These are phyloP conservation scores for Trichosanthes cucumerina DNA, from an alignment of 306 rosid species.

Conservation along the genomic window DNA sequence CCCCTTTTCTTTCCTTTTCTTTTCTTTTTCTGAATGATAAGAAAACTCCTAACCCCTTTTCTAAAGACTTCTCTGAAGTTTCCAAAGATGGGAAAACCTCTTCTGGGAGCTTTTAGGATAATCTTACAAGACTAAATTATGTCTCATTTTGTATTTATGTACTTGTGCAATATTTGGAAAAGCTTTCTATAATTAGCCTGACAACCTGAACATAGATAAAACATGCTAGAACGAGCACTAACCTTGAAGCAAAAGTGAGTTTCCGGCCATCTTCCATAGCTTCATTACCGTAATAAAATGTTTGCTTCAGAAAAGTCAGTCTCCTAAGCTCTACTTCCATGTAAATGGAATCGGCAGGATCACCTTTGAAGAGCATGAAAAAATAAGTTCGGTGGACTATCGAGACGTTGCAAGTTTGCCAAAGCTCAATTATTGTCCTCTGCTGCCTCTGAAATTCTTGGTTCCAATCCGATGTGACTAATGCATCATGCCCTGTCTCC, in stretches of 20 bases:
- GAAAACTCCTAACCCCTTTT: neutral
- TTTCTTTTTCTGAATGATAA: neutral
- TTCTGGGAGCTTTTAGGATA: neutral
- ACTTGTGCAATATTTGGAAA: neutral
- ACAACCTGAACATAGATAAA: neutral
- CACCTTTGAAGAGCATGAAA: constrained; percentile 91
- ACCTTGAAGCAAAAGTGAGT: constrained; percentile 70
- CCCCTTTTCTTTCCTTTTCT: neutral
- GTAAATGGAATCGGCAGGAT: constrained; percentile 81
- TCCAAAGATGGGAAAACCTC: neutral
- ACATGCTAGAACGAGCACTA: constrained; percentile 14
- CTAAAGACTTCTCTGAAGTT: neutral
- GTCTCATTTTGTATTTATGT: neutral
- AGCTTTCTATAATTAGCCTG: neutral
- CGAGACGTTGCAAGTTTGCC: constrained; percentile 82
- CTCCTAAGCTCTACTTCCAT: constrained; percentile 90
- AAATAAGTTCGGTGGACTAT: constrained; percentile 94
- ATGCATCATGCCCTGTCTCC: constrained; percentile 48
- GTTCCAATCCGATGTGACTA: constrained; percentile 63
- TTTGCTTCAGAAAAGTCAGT: constrained; percentile 66
- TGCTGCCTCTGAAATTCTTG: constrained; percentile 69
- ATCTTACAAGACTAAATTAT: neutral
- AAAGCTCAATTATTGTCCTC: constrained; percentile 62
- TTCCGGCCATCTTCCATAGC: constrained; percentile 44
- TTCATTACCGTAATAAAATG: constrained; percentile 49